Base-by-base conservation (phyloP, 2,329 filamentous ascomycete species). In the Cercospora nicotianae region DNA sequence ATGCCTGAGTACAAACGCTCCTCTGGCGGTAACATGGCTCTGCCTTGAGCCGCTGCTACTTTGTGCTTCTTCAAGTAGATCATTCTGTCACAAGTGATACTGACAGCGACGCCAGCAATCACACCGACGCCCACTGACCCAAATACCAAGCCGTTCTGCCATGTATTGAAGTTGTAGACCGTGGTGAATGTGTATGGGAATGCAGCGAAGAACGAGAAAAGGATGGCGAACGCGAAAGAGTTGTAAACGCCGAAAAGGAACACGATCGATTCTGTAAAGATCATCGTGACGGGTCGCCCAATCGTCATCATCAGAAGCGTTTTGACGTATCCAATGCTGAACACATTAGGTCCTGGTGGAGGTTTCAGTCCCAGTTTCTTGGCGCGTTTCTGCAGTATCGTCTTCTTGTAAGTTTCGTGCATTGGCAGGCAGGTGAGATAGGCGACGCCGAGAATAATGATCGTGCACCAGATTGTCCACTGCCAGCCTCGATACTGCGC, bases 101-200 rank as follows among this genome's bases (percentile, higher is more conserved):
- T 72, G 0, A 78, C 79, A 0, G 75, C 13, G 2, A 86, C 83
- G 13, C 84, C 90, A 9, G 84, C 55, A 0, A 90, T 64, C 86
- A 92, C 91, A 53, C 91, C 89, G 1, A 89, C 80, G 60, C 91
- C 83, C 67, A 92, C 85, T 5, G 89, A 90, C 45, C 94, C 75
- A 78, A 97, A 97, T 7, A 88, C 86, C 65, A 95, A 81, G 13
- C 93, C 94, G 16, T 87, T 83, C 79, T 96, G 90, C 84, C 90
- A 94, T 4, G 92, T 83, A 61, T 87, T 87, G 81, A 96, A 93
- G 18, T 87, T 88, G 77, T 96, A 91, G 33, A 90, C 88, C 28
- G 83, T 85, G 23, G 83, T 78, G 76, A 97, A 97, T 12, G 79
- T 72, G 63, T 72, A 76, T 2, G 76, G 77, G 36, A 74, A 79